Evolutionary conservation across 1,284 basidiomycete genomes (phyloP).

Genomic region (Ceratobasidium sp.): DNA sequence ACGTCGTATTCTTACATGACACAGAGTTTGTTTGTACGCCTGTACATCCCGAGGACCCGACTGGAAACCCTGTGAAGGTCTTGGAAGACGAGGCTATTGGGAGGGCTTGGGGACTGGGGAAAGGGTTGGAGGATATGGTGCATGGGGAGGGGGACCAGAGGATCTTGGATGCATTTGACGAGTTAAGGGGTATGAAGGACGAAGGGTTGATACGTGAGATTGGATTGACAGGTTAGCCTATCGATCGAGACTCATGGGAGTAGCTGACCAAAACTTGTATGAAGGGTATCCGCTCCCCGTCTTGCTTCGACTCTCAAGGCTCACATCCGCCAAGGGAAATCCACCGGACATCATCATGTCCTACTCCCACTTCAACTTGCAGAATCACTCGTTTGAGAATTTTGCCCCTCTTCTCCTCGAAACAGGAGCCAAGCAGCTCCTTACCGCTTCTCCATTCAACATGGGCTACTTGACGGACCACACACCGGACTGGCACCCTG

Average conservation of each 20-base stretch:
- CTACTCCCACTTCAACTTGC: constrained; percentile 89
- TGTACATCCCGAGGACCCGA: constrained; percentile 56
- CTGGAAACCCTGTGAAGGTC: constrained; percentile 68
- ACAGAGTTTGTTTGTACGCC: constrained; percentile 83
- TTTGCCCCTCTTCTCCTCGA: constrained; percentile 70
- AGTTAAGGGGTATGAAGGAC: constrained; percentile 78
- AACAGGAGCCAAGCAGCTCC: constrained; percentile 72
- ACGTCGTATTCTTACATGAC: constrained; percentile 91
- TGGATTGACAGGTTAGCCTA: constrained; percentile 80
- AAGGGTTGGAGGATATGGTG: constrained; percentile 67
- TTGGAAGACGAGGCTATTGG: constrained; percentile 62
- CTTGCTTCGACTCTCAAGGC: constrained; percentile 82
- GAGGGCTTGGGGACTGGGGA: constrained; percentile 66
- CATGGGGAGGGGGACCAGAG: constrained; percentile 83
- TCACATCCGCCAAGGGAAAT: constrained; percentile 71
- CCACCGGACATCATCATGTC: constrained; percentile 85
- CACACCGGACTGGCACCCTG: constrained; percentile 88
- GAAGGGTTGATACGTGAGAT: constrained; percentile 82
- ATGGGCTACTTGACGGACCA: constrained; percentile 87
- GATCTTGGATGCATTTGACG: constrained; percentile 77
- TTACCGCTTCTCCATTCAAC: constrained; percentile 89
- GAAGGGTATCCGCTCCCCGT: constrained; percentile 89
- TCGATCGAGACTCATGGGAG: neutral
- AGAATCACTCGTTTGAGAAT: constrained; percentile 73
- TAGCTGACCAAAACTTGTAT: neutral